These are phyloP conservation scores for Arabis alpina DNA, from an alignment of 345 rosid species.

Conservation along the genomic window DNA sequence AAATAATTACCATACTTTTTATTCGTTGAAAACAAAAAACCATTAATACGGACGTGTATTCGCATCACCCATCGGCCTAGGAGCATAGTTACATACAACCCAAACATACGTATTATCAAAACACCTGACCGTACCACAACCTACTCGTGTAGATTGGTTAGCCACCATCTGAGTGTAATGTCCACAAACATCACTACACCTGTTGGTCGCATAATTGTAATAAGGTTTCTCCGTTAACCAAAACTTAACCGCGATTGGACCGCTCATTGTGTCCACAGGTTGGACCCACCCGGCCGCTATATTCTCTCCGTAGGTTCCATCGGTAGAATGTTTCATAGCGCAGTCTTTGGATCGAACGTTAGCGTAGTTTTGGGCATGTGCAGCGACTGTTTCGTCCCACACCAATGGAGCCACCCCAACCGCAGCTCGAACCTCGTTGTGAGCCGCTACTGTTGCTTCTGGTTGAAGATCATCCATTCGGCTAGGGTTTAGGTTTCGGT, in stretches of 20 bases:
- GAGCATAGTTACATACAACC: constrained; percentile 64
- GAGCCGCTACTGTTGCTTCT: constrained; percentile 38
- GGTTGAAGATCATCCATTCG: constrained; percentile 38
- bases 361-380: constrained; percentile 47
- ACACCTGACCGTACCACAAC: constrained; percentile 70
- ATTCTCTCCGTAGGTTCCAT: constrained; percentile 55
- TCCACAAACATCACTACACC: constrained; percentile 51
- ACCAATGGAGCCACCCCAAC: constrained; percentile 48
- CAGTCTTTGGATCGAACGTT: constrained; percentile 39
- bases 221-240: constrained; percentile 56
- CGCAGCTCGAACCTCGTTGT: constrained; percentile 46
- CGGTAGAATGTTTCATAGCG: constrained; percentile 42
- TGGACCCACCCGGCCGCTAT: constrained; percentile 46
- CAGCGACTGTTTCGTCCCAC: constrained; percentile 47
- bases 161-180: constrained; percentile 84
- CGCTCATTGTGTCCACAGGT: constrained; percentile 31
- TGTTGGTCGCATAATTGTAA: constrained; percentile 53
- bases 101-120: constrained; percentile 48
- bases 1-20: not conserved
- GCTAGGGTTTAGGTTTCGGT: not conserved
- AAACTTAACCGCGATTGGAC: constrained; percentile 41
- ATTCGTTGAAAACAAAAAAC: not conserved
- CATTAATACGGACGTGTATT: constrained; percentile 39
- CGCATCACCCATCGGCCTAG: constrained; percentile 46
- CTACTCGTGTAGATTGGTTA: constrained; percentile 55